Base-by-base conservation (phyloP, 495 filamentous ascomycete genomes). In the Aspergillus taichungensis region DNA sequence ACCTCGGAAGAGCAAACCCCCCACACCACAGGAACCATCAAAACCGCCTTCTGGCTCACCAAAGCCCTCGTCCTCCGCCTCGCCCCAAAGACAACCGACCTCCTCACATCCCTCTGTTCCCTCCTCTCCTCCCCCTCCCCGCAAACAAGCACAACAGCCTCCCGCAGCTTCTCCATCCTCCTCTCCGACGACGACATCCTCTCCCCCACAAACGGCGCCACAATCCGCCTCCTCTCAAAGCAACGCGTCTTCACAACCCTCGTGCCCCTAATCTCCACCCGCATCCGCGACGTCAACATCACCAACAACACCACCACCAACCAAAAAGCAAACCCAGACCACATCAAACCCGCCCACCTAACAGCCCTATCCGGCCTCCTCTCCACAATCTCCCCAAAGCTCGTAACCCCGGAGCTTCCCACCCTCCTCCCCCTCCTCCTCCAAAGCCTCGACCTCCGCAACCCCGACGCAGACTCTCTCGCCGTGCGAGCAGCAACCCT, bases 341-440 rank as follows among this genome's bases (percentile, higher is more conserved):
- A 69, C 46, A 69, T 64, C 37, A 73, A 84, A 64, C 69, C 75
- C 34, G 77, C 81, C 52, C 77, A 84, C 46, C 74, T 87, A 13
- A 71, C 82, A 41, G 83, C 83, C 13, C 70, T 87, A 10, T 77
- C 78, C 0, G 78, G 79, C 3, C 73, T 87, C 32, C 71, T 87
- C 33, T 71, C 72, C 44, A 74, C 75, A 46, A 73, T 83, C 28
- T 71, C 82, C 8, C 76, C 79, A 14, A 49, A 62, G 12, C 67
- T 87, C 35, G 74, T 85, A 13, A 69, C 78, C 50, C 71, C 77
- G 1, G 73, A 80, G 51, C 67, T 87, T 8, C 68, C 68, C 13
- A 69, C 68, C 12, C 65, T 87, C 13, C 65, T 80, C 6, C 80
- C 84, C 0, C 72, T 85, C n/a, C 74, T 88, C 35, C 72, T 87